Evolutionary conservation across 23 red algal species (phyloP).

Genomic region (Gracilaria caudata): DNA sequence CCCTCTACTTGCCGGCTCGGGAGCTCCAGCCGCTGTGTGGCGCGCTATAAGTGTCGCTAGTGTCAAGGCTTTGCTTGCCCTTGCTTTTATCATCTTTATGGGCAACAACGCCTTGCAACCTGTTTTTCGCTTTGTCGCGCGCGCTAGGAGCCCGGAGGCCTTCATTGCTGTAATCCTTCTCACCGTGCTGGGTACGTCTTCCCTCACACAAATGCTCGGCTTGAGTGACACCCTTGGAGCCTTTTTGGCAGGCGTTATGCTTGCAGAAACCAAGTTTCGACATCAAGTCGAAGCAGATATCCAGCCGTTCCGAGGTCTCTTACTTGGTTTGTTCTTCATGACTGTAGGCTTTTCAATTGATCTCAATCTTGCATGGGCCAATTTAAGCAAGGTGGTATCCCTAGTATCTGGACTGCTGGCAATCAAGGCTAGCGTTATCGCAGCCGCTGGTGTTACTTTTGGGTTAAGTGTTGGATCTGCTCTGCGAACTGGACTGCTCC

Average conservation of each 20-base stretch:
- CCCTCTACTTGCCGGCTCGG: slow-evolving; percentile 84
- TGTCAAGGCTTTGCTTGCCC: slow-evolving; percentile 81
- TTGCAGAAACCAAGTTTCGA: slow-evolving; percentile 94
- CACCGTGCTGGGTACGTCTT: slow-evolving; percentile 87
- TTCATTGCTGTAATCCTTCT: slow-evolving; percentile 97
- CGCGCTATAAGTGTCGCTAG: slow-evolving; percentile 82
- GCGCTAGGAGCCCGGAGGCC: slow-evolving; percentile 85
- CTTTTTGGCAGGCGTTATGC: slow-evolving; percentile 96
- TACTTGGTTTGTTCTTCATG: slow-evolving; percentile 99
- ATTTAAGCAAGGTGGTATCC: slow-evolving; percentile 77
- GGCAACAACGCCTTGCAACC: slow-evolving; percentile 91
- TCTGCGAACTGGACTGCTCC: slow-evolving; percentile 86
- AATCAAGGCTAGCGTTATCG: slow-evolving; percentile 90
- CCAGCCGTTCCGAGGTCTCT: slow-evolving; percentile 93
- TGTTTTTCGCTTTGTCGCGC: slow-evolving; percentile 86
- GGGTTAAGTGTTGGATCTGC: slow-evolving; percentile 85
- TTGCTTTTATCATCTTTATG: slow-evolving; percentile 85
- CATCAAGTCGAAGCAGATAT: slow-evolving; percentile 99
- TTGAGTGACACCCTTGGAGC: slow-evolving; percentile 95
- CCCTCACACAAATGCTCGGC: slow-evolving; percentile 91
- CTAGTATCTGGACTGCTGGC: slow-evolving; percentile 85
- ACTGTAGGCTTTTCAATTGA: slow-evolving; percentile 98
- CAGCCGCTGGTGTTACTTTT: slow-evolving; percentile 71
- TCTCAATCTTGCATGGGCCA: slow-evolving; percentile 77
- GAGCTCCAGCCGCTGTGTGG: slow-evolving; percentile 72